Evolutionary conservation across 2,329 filamentous ascomycete species (phyloP).

Genomic region (Pyricularia sp.): DNA sequence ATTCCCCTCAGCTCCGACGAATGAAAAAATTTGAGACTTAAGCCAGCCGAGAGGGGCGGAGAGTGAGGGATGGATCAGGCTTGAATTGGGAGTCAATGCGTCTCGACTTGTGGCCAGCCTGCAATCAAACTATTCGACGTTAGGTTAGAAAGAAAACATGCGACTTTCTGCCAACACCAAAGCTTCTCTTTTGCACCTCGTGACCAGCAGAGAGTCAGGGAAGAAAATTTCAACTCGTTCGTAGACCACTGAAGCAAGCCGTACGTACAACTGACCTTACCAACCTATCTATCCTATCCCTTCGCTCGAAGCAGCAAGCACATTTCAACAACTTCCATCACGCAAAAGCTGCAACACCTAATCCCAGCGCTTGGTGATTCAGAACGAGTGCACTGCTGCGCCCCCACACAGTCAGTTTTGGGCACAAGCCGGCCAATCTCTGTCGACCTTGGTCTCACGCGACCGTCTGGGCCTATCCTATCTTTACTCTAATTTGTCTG

Average conservation of each 20-base stretch:
- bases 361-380: not conserved
- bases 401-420: not conserved
- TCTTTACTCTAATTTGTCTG: not conserved
- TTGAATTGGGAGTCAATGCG: conserved; percentile 1
- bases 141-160: not conserved
- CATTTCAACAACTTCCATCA: not conserved
- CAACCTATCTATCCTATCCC: not conserved
- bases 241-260: not conserved
- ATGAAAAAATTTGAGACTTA: not conserved
- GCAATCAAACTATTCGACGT: conserved; percentile 1
- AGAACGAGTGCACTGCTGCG: not conserved
- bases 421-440: not conserved
- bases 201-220: not conserved
- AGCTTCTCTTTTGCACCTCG: not conserved
- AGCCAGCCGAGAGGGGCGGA: not conserved
- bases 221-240: not conserved
- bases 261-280: not conserved
- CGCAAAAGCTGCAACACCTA: not conserved
- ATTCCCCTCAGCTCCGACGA: not conserved
- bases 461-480: not conserved
- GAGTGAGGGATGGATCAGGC: conserved; percentile 1
- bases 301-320: not conserved
- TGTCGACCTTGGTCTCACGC: not conserved
- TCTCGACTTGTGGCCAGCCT: not conserved
- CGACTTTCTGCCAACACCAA: not conserved